Percentiles rank a stretch among this genome's conserved stretches.
These are phyloP conservation scores for Bretziella fagacearum DNA, from an alignment of 2,329 filamentous ascomycete species.

Conservation along the genomic window DNA sequence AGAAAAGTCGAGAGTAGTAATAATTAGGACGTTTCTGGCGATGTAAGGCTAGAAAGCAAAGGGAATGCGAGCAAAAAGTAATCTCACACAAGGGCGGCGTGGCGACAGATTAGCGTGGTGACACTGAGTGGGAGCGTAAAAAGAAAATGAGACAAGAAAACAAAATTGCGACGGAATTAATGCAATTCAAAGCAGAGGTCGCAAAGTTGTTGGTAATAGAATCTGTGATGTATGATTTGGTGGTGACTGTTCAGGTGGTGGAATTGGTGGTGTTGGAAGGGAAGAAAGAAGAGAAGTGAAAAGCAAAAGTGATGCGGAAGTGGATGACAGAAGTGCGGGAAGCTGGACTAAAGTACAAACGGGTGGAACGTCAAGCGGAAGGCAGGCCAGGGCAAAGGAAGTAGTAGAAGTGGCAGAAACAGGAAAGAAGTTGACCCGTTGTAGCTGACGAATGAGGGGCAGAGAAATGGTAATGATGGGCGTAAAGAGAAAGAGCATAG, in stretches of 20 bases:
- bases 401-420: not conserved
- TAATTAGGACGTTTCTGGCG: no score
- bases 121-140: no score
- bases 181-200: not conserved
- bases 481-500: not conserved
- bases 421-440: not conserved
- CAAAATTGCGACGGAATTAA: not conserved
- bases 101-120: no score
- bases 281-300: not conserved
- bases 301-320: slow-evolving; percentile 1
- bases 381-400: no score
- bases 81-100: no score
- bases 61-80: no score
- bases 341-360: slow-evolving; percentile 3
- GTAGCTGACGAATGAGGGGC: slow-evolving; percentile 2
- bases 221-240: not conserved
- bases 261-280: not conserved
- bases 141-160: not conserved
- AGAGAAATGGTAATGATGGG: slow-evolving; percentile 2
- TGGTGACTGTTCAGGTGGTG: not conserved
- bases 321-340: not conserved
- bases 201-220: no score
- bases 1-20: no score
- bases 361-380: not conserved
- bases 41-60: no score